Percentiles rank a stretch among this genome's conserved stretches.
Evolutionary conservation across 2,329 filamentous ascomycete species (phyloP).

Genomic region (Trichoderma arundinaceum): DNA sequence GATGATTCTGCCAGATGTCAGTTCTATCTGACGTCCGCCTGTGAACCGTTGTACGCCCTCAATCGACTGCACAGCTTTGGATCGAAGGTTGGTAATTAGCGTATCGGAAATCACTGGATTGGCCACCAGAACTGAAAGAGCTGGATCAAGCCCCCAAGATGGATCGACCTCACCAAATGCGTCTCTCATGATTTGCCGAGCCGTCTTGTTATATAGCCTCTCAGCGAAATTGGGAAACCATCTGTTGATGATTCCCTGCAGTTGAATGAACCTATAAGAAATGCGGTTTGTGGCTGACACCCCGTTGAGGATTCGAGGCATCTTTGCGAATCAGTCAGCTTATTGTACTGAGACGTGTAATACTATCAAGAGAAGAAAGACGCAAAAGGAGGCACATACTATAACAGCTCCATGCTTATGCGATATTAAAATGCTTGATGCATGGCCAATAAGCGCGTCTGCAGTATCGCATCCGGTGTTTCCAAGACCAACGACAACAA

Average conservation of each 20-base stretch:
- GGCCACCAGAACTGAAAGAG: slow-evolving; percentile 39
- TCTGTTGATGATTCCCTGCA: slow-evolving; percentile 40
- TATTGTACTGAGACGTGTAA: background rate
- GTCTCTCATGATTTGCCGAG: slow-evolving; percentile 32
- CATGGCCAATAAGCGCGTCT: slow-evolving; percentile 42
- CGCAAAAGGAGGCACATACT: background rate
- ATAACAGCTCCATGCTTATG: slow-evolving; percentile 39
- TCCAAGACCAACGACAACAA: slow-evolving; percentile 54
- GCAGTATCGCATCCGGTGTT: slow-evolving; percentile 45
- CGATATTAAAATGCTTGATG: slow-evolving; percentile 36
- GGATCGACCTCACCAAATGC: slow-evolving; percentile 37
- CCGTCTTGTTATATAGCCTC: slow-evolving; percentile 33
- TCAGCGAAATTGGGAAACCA: slow-evolving; percentile 33
- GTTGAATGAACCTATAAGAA: slow-evolving; percentile 43
- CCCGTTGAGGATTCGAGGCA: slow-evolving; percentile 43
- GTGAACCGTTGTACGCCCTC: slow-evolving; percentile 39
- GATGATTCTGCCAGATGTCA: slow-evolving; percentile 42
- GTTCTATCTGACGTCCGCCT: slow-evolving; percentile 39
- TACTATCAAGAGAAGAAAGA: too few species aligned
- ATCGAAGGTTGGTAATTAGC: slow-evolving; percentile 44
- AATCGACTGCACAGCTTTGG: slow-evolving; percentile 45
- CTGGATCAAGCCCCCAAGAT: slow-evolving; percentile 40
- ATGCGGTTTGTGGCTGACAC: slow-evolving; percentile 42
- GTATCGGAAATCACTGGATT: slow-evolving; percentile 41
- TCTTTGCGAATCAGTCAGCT: slow-evolving; percentile 33